Percentiles rank a stretch among this genome's conserved stretches.
phyloP scores from a whole-genome alignment of 2,329 filamentous ascomycete genomes.

The Nemania sp. region DNA sequence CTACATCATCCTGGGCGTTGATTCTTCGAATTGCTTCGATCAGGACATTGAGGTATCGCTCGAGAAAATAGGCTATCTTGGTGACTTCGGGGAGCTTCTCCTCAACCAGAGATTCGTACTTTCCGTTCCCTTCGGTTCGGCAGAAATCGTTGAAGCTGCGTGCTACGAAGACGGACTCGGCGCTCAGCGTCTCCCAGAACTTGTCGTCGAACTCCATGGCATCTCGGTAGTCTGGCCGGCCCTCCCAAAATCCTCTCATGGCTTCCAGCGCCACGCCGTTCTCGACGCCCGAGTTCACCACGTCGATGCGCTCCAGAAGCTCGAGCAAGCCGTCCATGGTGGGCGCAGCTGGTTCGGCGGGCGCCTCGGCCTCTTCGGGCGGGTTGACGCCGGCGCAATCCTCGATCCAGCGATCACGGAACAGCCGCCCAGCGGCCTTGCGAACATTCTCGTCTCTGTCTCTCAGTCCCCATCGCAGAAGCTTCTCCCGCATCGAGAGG shows the following conservation, averaged over 20 bases:
- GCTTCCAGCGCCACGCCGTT: constrained; percentile 90
- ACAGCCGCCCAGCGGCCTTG: constrained; percentile 86
- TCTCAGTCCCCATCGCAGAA: constrained; percentile 90
- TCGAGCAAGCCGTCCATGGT: constrained; percentile 86
- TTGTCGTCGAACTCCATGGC: constrained; percentile 71
- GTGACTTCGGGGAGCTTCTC: constrained; percentile 96
- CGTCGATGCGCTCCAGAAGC: constrained; percentile 89
- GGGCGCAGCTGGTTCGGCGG: constrained; percentile 62
- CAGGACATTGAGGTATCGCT: constrained; percentile 75
- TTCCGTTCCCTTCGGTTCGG: constrained; percentile 71
- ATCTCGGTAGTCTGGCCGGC: constrained; percentile 80
- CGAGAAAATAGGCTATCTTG: constrained; percentile 83
- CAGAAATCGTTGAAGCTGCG: constrained; percentile 96
- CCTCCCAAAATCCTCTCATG: constrained; percentile 96
- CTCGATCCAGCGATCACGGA: constrained; percentile 96
- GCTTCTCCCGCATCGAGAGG: constrained; percentile 91
- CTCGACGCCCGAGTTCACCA: constrained; percentile 87
- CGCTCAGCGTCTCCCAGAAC: constrained; percentile 80
- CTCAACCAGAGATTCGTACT: constrained; percentile 76
- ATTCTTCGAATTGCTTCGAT: constrained; percentile 65
- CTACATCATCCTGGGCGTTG: constrained; percentile 57
- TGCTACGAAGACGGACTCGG: constrained; percentile 87
- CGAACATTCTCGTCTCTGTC: constrained; percentile 94
- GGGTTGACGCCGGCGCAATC: constrained; percentile 77
- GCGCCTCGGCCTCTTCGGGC: constrained; percentile 61